Conservation (phyloP, 2,329 filamentous ascomycete genomes). For the Fusarium irregulare region DNA sequence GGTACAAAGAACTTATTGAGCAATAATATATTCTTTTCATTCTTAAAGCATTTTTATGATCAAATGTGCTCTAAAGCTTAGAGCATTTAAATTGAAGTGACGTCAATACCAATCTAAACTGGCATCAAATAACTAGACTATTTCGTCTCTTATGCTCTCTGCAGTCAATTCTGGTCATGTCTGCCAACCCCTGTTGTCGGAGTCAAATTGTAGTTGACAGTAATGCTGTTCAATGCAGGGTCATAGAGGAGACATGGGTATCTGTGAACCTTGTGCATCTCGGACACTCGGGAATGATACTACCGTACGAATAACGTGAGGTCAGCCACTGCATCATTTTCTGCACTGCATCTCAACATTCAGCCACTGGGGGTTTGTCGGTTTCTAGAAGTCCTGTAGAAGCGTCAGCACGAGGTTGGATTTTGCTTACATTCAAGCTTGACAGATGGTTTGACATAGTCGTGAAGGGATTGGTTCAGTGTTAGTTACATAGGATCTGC, state of each 20-base stretch:
- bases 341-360: not conserved
- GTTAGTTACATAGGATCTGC: slow-evolving; percentile 8
- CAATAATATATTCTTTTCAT: not conserved
- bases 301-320: slow-evolving; percentile 1
- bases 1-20: slow-evolving; percentile 11
- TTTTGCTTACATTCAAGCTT: slow-evolving; percentile 17
- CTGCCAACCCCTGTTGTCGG: not conserved
- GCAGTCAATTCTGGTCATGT: not conserved
- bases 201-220: not conserved
- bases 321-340: not conserved
- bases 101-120: not conserved
- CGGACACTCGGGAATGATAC: slow-evolving; percentile 5
- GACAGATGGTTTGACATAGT: not conserved
- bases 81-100: not conserved
- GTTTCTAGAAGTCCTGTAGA: slow-evolving; percentile 28
- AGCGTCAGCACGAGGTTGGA: slow-evolving; percentile 1
- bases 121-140: not conserved
- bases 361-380: not conserved
- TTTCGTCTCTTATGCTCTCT: not conserved
- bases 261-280: not conserved
- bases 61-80: not conserved
- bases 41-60: not conserved
- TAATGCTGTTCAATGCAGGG: not conserved
- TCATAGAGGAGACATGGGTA: not conserved
- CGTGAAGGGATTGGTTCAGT: not conserved